A percentile compares a stretch with the other conserved stretches of the same genome.
phyloP scores from a whole-genome alignment of 2,329 filamentous ascomycete genomes.

The Thelonectria olida region DNA sequence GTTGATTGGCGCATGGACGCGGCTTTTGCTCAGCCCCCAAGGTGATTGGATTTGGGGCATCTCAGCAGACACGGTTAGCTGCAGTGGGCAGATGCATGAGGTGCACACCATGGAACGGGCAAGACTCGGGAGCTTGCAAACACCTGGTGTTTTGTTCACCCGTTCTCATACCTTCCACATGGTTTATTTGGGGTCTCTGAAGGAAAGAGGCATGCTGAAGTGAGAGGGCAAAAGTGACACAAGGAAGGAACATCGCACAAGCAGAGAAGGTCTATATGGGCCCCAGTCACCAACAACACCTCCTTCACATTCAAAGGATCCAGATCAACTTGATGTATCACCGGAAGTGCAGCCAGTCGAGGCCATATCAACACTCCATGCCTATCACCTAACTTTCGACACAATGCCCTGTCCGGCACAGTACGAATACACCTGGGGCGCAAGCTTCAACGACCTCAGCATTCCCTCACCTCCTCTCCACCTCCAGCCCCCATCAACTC shows the following conservation, averaged over 20 bases:
- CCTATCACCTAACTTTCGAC: no score
- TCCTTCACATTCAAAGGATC: no score
- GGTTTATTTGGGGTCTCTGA: background rate
- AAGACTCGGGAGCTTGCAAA: background rate
- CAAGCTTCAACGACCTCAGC: background rate
- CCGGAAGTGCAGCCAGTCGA: no score
- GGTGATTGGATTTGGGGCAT: constrained; percentile 22
- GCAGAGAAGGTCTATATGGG: no score
- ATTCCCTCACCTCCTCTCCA: background rate
- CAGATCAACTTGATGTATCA: no score
- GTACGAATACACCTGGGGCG: no score
- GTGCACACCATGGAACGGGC: constrained; percentile 15
- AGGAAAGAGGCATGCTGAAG: background rate
- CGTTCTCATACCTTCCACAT: background rate
- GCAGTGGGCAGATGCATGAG: constrained; percentile 19
- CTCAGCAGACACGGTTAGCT: constrained; percentile 12
- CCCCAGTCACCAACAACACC: no score
- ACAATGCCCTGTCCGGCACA: no score
- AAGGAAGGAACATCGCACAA: background rate
- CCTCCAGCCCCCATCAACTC: background rate
- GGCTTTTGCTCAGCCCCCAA: constrained; percentile 13
- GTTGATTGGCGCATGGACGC: constrained; percentile 20
- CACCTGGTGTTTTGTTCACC: background rate
- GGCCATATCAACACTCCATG: no score
- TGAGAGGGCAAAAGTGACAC: background rate